Percentiles rank a stretch among this genome's conserved stretches.
Conservation (phyloP, 2,329 filamentous ascomycete species). For the Penicillium sp. region DNA sequence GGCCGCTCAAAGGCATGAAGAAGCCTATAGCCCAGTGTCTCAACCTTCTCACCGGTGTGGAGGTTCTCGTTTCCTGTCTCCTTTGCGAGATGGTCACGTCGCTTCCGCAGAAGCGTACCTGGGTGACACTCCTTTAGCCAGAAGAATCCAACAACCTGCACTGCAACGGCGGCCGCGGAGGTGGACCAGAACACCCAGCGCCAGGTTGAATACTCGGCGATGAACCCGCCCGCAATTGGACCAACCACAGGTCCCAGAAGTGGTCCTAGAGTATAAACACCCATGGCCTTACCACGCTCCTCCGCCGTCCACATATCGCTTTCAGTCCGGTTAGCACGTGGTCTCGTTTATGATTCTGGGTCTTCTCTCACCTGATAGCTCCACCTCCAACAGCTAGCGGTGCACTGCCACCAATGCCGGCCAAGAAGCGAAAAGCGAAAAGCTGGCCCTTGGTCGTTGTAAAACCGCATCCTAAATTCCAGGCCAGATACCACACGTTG, state of each 20-base stretch:
- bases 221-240: slow-evolving; percentile 64
- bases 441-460: slow-evolving; percentile 52
- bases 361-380: too few species aligned
- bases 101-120: slow-evolving; percentile 60
- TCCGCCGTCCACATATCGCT: slow-evolving; percentile 41
- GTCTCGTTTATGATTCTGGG: too few species aligned
- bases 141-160: slow-evolving; percentile 61
- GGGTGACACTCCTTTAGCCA: slow-evolving; percentile 65
- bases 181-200: slow-evolving; percentile 70
- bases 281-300: slow-evolving; percentile 61
- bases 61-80: background rate
- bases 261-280: slow-evolving; percentile 61
- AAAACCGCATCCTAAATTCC: slow-evolving; percentile 60
- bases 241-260: slow-evolving; percentile 65
- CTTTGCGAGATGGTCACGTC: slow-evolving; percentile 30
- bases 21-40: slow-evolving; percentile 19
- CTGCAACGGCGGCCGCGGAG: slow-evolving; percentile 59
- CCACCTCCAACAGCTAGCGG: background rate
- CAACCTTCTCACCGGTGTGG: slow-evolving; percentile 33
- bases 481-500: slow-evolving; percentile 55
- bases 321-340: too few species aligned
- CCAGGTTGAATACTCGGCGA: slow-evolving; percentile 64
- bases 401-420: slow-evolving; percentile 8
- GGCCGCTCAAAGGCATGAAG: slow-evolving; percentile 43
- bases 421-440: slow-evolving; percentile 56